Conservation (phyloP, 2,329 filamentous ascomycete genomes). For the Trichoderma aggressivum region DNA sequence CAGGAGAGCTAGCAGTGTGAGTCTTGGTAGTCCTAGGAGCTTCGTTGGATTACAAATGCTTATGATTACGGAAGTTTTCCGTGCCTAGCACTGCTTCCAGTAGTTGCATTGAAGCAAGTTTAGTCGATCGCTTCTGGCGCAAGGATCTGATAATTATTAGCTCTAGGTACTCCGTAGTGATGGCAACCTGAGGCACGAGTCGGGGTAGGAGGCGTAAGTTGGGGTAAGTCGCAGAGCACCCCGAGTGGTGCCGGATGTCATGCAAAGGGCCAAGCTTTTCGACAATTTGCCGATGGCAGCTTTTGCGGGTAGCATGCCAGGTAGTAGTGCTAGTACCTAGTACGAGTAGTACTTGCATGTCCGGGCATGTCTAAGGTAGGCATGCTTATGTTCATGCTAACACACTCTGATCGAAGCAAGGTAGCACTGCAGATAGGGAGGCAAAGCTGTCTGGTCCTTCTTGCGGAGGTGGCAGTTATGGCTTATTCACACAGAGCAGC, state of each 20-base stretch:
- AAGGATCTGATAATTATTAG: not conserved
- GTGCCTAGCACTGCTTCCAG: not conserved
- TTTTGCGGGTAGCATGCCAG: not conserved
- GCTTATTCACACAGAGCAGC: not conserved
- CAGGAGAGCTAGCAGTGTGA: not conserved
- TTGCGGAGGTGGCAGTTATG: constrained; percentile 9
- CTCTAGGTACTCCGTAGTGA: not conserved
- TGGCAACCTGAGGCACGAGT: not conserved
- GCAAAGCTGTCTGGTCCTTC: not conserved
- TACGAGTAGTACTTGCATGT: not conserved
- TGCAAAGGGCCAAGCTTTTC: not conserved
- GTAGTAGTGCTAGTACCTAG: not conserved
- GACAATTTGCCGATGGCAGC: not conserved
- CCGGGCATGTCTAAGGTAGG: not conserved
- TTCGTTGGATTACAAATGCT: not conserved
- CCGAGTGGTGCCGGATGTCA: not conserved
- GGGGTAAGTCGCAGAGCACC: not conserved
- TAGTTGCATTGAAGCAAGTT: not conserved
- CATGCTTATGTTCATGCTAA: not conserved
- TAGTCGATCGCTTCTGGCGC: not conserved
- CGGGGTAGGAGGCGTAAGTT: not conserved
- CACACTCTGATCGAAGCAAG: not conserved
- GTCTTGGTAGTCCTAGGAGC: not conserved
- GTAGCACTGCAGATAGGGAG: not conserved
- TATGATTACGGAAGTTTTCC: not conserved